Conservation (phyloP, 306 rosid genomes). For the Sicyos edulis region DNA sequence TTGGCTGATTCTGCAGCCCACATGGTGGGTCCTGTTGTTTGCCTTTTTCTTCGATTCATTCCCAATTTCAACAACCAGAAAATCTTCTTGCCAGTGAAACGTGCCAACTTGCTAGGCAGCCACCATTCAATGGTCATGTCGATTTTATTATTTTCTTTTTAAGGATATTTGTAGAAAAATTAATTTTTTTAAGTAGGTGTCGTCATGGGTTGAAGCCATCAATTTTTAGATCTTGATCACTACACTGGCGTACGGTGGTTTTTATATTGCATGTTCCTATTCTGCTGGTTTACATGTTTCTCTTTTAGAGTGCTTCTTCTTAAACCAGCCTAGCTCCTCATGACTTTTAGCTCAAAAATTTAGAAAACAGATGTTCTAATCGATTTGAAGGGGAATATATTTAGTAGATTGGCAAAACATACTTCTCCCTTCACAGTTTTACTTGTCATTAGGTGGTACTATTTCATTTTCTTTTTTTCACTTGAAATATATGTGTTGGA, state of each 20-base stretch:
- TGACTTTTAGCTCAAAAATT: background rate
- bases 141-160: no score
- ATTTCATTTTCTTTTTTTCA: no score
- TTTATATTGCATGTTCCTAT: background rate
- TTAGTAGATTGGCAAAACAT: no score
- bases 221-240: no score
- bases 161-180: no score
- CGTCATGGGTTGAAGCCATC: no score
- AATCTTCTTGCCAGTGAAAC: background rate
- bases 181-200: no score
- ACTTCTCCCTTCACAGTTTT: no score
- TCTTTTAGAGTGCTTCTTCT: background rate
- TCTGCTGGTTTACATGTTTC: background rate
- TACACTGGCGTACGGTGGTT: background rate
- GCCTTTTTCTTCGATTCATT: background rate
- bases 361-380: background rate
- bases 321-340: background rate
- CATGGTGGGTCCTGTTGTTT: constrained; percentile 17
- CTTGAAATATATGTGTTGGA: no score
- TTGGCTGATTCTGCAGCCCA: constrained; percentile 2
- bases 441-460: no score
- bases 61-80: constrained; percentile 11
- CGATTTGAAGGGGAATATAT: no score
- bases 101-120: constrained; percentile 10
- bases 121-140: background rate